phyloP scores from a whole-genome alignment of 2,329 filamentous ascomycete species.

The Phialemoniopsis sp. region DNA sequence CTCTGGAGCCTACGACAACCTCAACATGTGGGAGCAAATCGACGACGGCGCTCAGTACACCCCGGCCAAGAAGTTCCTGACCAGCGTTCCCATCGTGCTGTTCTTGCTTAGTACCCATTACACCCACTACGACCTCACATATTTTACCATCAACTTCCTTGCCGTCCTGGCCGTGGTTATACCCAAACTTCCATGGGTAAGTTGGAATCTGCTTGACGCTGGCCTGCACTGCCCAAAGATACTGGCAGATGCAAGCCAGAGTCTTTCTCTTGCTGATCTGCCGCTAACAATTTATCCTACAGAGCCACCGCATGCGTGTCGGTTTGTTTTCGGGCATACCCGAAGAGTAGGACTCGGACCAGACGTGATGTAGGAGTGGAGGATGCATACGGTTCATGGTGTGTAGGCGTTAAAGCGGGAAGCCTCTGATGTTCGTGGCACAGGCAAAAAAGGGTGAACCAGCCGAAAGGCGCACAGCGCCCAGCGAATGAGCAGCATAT shows the following conservation, averaged over 20 bases:
- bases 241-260: too few relatives aligned
- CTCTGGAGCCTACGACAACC: slow-evolving; percentile 94
- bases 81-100: slow-evolving; percentile 88
- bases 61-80: slow-evolving; percentile 95
- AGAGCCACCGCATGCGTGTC: slow-evolving; percentile 77
- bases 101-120: slow-evolving; percentile 98
- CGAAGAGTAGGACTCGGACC: slow-evolving; percentile 42
- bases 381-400: slow-evolving; percentile 3
- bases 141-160: slow-evolving; percentile 96
- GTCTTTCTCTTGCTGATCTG: slow-evolving; percentile 1
- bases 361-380: neutral
- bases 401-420: neutral
- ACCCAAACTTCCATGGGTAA: slow-evolving; percentile 90
- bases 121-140: slow-evolving; percentile 94
- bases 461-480: neutral
- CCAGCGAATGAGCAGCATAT: too few relatives aligned
- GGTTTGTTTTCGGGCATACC: slow-evolving; percentile 67
- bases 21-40: slow-evolving; percentile 99
- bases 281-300: slow-evolving; percentile 10
- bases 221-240: too few relatives aligned
- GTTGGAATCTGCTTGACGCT: too few relatives aligned
- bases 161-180: slow-evolving; percentile 91
- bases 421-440: neutral
- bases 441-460: neutral
- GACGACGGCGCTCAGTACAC: slow-evolving; percentile 99